Evolutionary conservation across 164 flowering plant species (phyloP), one percentile per base, ranked within the genome.

Genomic region (Chimonanthus praecox): DNA sequence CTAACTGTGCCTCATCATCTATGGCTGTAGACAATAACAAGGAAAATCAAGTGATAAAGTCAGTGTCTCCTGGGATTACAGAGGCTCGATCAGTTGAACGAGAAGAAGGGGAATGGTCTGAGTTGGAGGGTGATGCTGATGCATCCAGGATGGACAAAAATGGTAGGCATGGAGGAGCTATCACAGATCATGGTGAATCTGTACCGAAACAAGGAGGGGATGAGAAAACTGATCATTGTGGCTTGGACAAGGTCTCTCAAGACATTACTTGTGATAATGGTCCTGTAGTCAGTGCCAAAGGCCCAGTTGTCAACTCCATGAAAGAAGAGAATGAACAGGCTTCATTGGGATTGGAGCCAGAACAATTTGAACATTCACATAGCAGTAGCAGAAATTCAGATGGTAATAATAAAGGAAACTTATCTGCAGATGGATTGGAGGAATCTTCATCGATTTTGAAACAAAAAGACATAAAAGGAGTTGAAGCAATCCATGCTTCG

Each of bases 41-140:
- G 68, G 83, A 79, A 49, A 66, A 47, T 48, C 85, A 80, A 75
- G 78, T 70, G 47, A 58, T 73, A 4, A 15, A 63, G 10, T 68
- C 72, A 48, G 50, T 73, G 20, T 78, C 79, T 78, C 79, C 80
- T 11, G 77, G 71, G 68, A 49, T 75, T 72, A 69, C 64, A 58
- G 83, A 85, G 74, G 80, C 71, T 80, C 82, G 77, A 75, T 78
- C 71, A 33, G 79, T 78, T 64, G 99, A 92, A 77, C 90, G 87
- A 84, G 97, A 94, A 84, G 99, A 94, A 83, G 97, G 97, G 50
- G 98, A 94, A 78, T 92, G 94, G 97, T 90, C 97, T 73, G 97
- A 90, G 78, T 87, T 75, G 49, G 97, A 90, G 76, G 84, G 81
- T 18, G 78, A 79, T 67, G 80, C 72, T 51, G 85, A 84, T 80